These are phyloP conservation scores for Sporisorium graminicola DNA, from an alignment of 1,284 basidiomycete genomes.

Conservation along the genomic window DNA sequence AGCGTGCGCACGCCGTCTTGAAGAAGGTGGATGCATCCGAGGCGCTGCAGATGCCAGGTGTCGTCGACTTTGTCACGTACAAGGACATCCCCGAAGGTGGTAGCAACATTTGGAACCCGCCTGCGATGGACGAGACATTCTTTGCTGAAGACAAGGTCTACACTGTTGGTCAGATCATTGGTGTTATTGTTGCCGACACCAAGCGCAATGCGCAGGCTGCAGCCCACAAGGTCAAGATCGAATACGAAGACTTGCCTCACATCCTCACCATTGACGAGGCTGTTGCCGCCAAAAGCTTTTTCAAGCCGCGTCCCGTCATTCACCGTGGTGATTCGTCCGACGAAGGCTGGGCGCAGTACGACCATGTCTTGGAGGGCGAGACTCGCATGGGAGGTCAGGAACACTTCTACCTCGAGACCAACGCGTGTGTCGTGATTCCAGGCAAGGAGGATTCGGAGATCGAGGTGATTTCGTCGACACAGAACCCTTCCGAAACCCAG, in stretches of 20 bases:
- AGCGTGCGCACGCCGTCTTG: conserved; percentile 68
- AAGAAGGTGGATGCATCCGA: conserved; percentile 61
- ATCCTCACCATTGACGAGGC: conserved; percentile 70
- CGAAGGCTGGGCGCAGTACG: conserved; percentile 51
- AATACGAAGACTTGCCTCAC: conserved; percentile 69
- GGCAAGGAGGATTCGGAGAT: conserved; percentile 70
- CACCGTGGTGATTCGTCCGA: conserved; percentile 54
- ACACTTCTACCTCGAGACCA: conserved; percentile 68
- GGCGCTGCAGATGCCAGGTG: conserved; percentile 67
- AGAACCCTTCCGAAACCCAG: conserved; percentile 70
- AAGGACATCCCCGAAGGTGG: conserved; percentile 65
- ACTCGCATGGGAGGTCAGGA: conserved; percentile 68
- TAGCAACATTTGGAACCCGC: conserved; percentile 68
- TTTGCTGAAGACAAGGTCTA: conserved; percentile 69
- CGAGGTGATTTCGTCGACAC: conserved; percentile 69
- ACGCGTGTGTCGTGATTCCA: conserved; percentile 68
- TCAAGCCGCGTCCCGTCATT: conserved; percentile 55
- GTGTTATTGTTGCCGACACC: conserved; percentile 67
- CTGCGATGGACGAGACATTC: conserved; percentile 69
- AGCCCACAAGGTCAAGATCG: conserved; percentile 66
- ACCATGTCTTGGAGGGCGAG: conserved; percentile 63
- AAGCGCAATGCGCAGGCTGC: conserved; percentile 69
- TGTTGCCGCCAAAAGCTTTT: conserved; percentile 60
- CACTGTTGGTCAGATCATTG: conserved; percentile 68
- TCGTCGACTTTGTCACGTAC: conserved; percentile 64